Percentiles rank a stretch among this genome's conserved stretches.
Evolutionary conservation across 2,329 filamentous ascomycete species (phyloP).

Genomic region (Nigrograna mackinnonii): DNA sequence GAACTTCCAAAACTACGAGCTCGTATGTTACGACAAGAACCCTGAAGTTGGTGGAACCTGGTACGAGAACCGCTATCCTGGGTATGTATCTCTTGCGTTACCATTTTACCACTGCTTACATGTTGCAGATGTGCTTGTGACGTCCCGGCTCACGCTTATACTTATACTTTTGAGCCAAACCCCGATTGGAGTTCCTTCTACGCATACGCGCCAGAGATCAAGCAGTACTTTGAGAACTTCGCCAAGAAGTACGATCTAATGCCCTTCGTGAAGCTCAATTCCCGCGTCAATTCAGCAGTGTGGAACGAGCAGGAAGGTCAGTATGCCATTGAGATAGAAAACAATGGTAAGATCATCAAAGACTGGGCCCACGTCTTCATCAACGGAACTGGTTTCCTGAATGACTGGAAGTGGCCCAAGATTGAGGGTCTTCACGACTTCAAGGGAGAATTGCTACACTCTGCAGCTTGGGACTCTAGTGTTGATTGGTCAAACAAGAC

Average conservation of each 20-base stretch:
- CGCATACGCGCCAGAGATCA: background rate
- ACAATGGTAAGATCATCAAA: background rate
- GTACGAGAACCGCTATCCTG: constrained; percentile 43
- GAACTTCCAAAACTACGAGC: constrained; percentile 43
- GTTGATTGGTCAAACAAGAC: background rate
- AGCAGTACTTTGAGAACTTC: background rate
- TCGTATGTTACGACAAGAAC: constrained; percentile 45
- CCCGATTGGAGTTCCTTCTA: constrained; percentile 19
- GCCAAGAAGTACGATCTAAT: constrained; percentile 24
- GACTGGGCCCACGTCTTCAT: constrained; percentile 1
- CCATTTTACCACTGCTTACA: no score
- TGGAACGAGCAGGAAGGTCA: background rate
- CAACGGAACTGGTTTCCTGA: background rate
- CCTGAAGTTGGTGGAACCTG: constrained; percentile 44
- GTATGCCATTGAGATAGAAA: background rate
- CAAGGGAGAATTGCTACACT: background rate
- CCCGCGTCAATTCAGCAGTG: background rate
- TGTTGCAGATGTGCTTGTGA: constrained; percentile 1
- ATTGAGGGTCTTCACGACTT: background rate
- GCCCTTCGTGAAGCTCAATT: constrained; percentile 1
- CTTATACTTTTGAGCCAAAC: constrained; percentile 40
- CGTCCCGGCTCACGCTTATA: background rate
- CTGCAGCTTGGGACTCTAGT: background rate
- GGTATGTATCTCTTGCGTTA: no score
- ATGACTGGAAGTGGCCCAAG: constrained; percentile 2